phyloP scores from a whole-genome alignment of 371 early-diverging fungal species.

The Rhizomucor miehei region DNA sequence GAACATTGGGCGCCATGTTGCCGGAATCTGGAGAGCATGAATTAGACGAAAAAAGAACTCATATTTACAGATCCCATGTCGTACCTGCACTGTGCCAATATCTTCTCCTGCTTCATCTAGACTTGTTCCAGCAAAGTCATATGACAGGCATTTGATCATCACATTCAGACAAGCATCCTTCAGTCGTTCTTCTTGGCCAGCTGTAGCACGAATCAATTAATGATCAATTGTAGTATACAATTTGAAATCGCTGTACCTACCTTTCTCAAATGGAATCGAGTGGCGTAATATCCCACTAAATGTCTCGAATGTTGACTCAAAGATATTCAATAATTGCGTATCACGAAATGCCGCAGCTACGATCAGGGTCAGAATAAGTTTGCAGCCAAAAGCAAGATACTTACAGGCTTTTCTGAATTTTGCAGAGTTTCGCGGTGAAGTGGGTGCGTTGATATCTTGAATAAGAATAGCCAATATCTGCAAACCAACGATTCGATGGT shows the following conservation, averaged over 20 bases:
- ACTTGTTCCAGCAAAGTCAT: slow-evolving; percentile 87
- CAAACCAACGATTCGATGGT: slow-evolving; percentile 65
- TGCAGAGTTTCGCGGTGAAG: slow-evolving; percentile 58
- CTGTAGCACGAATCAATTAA: slow-evolving; percentile 10
- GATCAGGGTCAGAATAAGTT: background rate
- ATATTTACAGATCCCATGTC: slow-evolving; percentile 14
- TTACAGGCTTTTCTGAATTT: slow-evolving; percentile 68
- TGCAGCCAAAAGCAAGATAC: slow-evolving; percentile 9
- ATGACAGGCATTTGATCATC: slow-evolving; percentile 70
- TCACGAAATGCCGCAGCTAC: slow-evolving; percentile 84
- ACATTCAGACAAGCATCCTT: slow-evolving; percentile 61
- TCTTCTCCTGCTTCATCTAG: slow-evolving; percentile 88
- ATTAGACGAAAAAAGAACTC: background rate
- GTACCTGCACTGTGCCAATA: slow-evolving; percentile 72
- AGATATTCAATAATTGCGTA: slow-evolving; percentile 69
- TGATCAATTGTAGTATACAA: background rate
- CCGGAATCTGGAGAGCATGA: slow-evolving; percentile 51
- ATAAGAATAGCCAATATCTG: slow-evolving; percentile 58
- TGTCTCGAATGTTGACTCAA: slow-evolving; percentile 62
- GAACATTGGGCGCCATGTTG: slow-evolving; percentile 72
- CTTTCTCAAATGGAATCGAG: slow-evolving; percentile 36
- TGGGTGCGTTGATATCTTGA: slow-evolving; percentile 63
- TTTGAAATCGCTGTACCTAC: slow-evolving; percentile 16
- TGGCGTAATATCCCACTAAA: slow-evolving; percentile 50
- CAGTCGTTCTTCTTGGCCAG: slow-evolving; percentile 49